Conservation (phyloP, 2,329 filamentous ascomycete genomes). For the Aspergillus ochraceus region DNA sequence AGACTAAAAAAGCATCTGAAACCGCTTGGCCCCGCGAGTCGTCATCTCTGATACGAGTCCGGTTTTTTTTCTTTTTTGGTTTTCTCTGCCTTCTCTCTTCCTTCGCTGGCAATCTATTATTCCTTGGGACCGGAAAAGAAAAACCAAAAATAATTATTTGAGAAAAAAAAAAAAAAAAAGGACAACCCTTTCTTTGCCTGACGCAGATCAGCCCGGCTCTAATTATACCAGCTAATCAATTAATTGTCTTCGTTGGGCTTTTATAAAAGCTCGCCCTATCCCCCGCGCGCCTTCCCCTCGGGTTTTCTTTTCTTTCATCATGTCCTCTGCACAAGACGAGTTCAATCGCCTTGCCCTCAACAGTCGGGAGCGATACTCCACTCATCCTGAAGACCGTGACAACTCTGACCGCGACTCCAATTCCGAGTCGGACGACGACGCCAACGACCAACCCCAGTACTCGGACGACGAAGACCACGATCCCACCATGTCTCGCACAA, state of each 20-base stretch:
- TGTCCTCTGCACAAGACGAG: slow-evolving; percentile 49
- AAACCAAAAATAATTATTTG: neutral
- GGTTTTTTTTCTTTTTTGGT: neutral
- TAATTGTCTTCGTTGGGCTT: slow-evolving; percentile 12
- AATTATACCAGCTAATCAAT: slow-evolving; percentile 3
- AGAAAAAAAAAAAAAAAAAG: slow-evolving; percentile 4
- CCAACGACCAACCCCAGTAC: slow-evolving; percentile 30
- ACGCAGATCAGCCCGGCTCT: slow-evolving; percentile 11
- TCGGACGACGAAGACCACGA: slow-evolving; percentile 35
- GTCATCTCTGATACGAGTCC: neutral
- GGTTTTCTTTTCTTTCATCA: slow-evolving; percentile 28
- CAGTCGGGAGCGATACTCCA: slow-evolving; percentile 34
- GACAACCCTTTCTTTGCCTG: slow-evolving; percentile 1
- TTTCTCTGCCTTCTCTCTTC: neutral
- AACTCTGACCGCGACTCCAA: slow-evolving; percentile 29
- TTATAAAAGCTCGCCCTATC: slow-evolving; percentile 13
- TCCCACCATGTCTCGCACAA: slow-evolving; percentile 36
- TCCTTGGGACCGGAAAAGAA: neutral
- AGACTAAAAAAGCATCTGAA: slow-evolving; percentile 4
- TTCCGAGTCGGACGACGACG: slow-evolving; percentile 24
- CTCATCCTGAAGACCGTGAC: slow-evolving; percentile 46
- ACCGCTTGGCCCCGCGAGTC: neutral
- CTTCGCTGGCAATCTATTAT: neutral
- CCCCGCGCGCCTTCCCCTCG: slow-evolving; percentile 3
- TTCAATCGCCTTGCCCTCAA: slow-evolving; percentile 44